Base-by-base conservation (phyloP, 257 asterid species). In the Plectranthus barbatus region DNA sequence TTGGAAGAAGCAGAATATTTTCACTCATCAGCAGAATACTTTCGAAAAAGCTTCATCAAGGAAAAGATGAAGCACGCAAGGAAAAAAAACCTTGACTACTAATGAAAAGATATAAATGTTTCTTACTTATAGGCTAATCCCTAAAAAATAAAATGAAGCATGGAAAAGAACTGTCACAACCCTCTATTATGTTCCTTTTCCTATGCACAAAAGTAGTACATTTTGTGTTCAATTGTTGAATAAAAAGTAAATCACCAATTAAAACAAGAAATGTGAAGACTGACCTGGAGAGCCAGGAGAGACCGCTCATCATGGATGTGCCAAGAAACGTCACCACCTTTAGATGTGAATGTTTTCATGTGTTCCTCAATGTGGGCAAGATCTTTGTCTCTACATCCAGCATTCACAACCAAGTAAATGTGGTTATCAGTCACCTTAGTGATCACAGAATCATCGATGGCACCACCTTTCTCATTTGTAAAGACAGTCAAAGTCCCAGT, bases 281-380 rank as follows among this genome's bases (percentile, higher is more conserved):
- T 4, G 14, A 93, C 99, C 90, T 93, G 99, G 62, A 93, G 92
- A 56, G 99, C 99, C 64, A 93, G 75, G 77, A 90, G 99, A 29
- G 99, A 85, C 2, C 96, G 73, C 60, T 90, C 99, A 14, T 93
- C 99, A 42, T 93, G 99, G 68, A 93, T 93, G 74, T 93, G 97
- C 99, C 97, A 93, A 19, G 96, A 87, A 64, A 93, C 97, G 66
- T 84, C 92, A 11, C 96, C 99, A 56, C 99, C 99, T 73, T 87
- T 87, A 13, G 96, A 76, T 20, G 77, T 84, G 75, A 82, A 93
- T 6, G 94, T 80, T 70, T 87, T 93, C 99, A 93, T 90, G 72
- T 93, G 99, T 69, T 79, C 94, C 79, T 93, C 99, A 60, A 93
- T 93, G 78, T 90, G 99, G 11, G 99, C 94, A 74, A 90, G 94